These are phyloP conservation scores for Aureobasidium sp. DNA, from an alignment of 2,329 filamentous ascomycete genomes.

Conservation along the genomic window DNA sequence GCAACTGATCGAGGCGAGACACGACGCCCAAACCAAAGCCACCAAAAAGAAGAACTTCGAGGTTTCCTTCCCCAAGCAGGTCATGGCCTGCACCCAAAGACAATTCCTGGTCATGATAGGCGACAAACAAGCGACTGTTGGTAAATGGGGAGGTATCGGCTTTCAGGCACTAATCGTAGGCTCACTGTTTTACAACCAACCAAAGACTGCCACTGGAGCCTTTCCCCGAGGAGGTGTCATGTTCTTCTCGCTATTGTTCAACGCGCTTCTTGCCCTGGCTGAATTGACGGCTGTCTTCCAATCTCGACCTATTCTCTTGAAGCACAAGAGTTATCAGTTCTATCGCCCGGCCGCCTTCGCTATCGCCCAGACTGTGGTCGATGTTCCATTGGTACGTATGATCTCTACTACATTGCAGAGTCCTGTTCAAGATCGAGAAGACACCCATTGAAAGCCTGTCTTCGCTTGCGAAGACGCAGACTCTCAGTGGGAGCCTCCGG, in stretches of 20 bases:
- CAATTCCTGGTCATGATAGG: slow-evolving; percentile 82
- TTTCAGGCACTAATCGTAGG: slow-evolving; percentile 70
- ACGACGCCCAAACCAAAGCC: slow-evolving; percentile 70
- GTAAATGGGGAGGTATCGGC: slow-evolving; percentile 63
- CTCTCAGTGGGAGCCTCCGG: background rate
- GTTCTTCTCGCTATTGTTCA: slow-evolving; percentile 73
- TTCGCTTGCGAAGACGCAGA: background rate
- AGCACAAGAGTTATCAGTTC: slow-evolving; percentile 76
- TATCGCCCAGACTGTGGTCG: slow-evolving; percentile 74
- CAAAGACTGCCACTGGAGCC: slow-evolving; percentile 54
- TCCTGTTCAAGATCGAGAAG: background rate
- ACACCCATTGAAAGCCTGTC: background rate
- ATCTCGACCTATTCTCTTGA: slow-evolving; percentile 69
- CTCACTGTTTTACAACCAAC: slow-evolving; percentile 67
- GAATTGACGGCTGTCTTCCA: slow-evolving; percentile 69
- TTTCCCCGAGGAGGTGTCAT: slow-evolving; percentile 76
- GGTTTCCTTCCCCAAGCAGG: slow-evolving; percentile 72
- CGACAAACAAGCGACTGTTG: slow-evolving; percentile 65
- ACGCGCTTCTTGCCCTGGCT: slow-evolving; percentile 77
- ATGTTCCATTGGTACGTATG: slow-evolving; percentile 47
- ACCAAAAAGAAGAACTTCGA: slow-evolving; percentile 59
- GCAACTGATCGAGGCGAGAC: slow-evolving; percentile 56
- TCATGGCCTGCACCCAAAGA: slow-evolving; percentile 74
- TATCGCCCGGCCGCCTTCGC: slow-evolving; percentile 73
- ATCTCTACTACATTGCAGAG: slow-evolving; percentile 25